Percentiles rank a stretch among this genome's conserved stretches.
Evolutionary conservation across 2,329 filamentous ascomycete species (phyloP).

Genomic region (Claviceps monticola): DNA sequence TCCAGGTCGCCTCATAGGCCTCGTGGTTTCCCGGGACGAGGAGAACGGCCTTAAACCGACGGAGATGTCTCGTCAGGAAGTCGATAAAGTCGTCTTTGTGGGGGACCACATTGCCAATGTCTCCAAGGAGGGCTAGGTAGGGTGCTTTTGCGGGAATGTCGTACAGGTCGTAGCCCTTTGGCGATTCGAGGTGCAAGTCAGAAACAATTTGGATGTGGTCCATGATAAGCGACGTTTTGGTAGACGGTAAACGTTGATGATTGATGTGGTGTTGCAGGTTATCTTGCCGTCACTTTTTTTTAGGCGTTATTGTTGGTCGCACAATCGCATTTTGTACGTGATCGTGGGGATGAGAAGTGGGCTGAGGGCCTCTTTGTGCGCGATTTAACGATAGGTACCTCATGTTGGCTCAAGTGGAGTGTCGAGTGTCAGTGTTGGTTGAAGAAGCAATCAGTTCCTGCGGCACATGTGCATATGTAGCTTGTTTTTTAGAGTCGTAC

Average conservation of each 20-base stretch:
- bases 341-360: no score
- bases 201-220: constrained; percentile 26
- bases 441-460: no score
- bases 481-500: no score
- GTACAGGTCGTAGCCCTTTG: constrained; percentile 35
- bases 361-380: no score
- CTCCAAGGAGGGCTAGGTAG: constrained; percentile 40
- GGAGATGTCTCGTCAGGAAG: constrained; percentile 35
- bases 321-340: no score
- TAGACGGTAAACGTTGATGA: neutral
- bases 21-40: constrained; percentile 45
- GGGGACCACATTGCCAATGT: constrained; percentile 32
- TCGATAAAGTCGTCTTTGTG: constrained; percentile 25
- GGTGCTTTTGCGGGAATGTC: constrained; percentile 31
- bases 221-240: neutral
- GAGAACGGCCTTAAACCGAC: constrained; percentile 33
- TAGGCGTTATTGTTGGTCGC: no score
- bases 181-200: constrained; percentile 41
- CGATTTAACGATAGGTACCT: no score
- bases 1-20: constrained; percentile 30
- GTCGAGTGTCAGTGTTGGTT: no score
- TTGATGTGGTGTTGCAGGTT: no score
- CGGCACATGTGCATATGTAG: no score
- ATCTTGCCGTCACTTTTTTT: no score
- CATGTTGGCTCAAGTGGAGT: no score